Evolutionary conservation across 441 rosid species (phyloP), one percentile per base, ranked within the genome.

Genomic region (Erysimum cheiri): DNA sequence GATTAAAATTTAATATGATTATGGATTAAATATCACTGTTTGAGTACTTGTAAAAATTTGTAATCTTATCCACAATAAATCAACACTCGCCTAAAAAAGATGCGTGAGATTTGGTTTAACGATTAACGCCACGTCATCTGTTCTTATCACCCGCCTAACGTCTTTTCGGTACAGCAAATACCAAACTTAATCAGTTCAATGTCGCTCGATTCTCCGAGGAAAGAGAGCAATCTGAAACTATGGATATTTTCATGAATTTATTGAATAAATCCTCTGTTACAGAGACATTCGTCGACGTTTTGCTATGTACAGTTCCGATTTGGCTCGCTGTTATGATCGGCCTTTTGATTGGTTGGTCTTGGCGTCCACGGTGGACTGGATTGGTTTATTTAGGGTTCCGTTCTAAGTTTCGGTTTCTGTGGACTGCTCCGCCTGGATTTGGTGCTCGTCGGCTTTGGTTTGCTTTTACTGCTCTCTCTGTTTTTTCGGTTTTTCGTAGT

Each of bases 291-390:
- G 95, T 95, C 90, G 98, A 95, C 87, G 83, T 92, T 70, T 50
- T 95, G 77, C 86, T 92, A 5, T 95, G 99, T 55, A 91, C 97
- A 19, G 99, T 95, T 13, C 98, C 99, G 72, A 87, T 95, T 78
- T 92, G 99, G 99, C 84, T 95, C 5, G 95, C 98, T 41, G 91
- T 95, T 35, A 89, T 84, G 99, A 90, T 95, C 80, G 99, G 99
- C 2, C 88, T 95, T 61, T 67, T 90, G 37, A 92, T 95, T 78
- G 99, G 99, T 44, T 92, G 99, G 99, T 81, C 96, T 11, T 95
- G 99, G 99, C 86, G 99, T 29, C 99, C 98, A 0, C 75, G 98
- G 37, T 95, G 99, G 99, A 95, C 98, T 14, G 81, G 97, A 3
- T 82, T 95, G 80, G 70, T 95, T 43, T 95, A 80, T 67, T 78